Conservation (phyloP, 2,329 filamentous ascomycete genomes). For the Epichloe festucae region DNA sequence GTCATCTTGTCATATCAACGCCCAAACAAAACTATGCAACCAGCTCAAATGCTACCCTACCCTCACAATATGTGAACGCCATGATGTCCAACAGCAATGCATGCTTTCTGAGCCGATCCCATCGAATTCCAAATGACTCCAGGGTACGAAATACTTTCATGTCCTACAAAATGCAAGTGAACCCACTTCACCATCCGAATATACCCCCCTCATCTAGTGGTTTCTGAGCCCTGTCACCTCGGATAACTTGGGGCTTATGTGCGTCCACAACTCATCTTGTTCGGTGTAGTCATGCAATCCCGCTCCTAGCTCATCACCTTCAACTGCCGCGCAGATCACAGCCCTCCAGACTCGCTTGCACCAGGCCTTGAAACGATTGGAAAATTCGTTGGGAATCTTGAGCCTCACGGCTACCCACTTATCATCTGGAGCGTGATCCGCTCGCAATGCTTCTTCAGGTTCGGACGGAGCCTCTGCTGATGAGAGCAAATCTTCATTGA, state of each 20-base stretch:
- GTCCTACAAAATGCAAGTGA: no score
- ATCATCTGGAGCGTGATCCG: constrained; percentile 39
- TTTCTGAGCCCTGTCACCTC: neutral
- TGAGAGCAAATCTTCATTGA: constrained; percentile 38
- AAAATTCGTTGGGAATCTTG: constrained; percentile 44
- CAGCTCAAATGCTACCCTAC: neutral
- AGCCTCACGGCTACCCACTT: constrained; percentile 46
- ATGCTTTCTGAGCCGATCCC: neutral
- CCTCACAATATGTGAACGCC: neutral
- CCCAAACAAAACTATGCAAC: neutral
- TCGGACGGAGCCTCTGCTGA: constrained; percentile 24
- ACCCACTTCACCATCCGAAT: neutral
- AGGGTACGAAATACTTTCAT: neutral
- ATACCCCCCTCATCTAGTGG: neutral
- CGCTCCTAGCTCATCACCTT: constrained; percentile 3
- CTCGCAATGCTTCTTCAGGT: constrained; percentile 31
- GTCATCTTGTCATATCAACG: neutral
- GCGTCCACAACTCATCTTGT: constrained; percentile 14
- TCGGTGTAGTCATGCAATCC: constrained; percentile 11
- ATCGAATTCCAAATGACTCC: neutral
- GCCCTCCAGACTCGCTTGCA: constrained; percentile 23
- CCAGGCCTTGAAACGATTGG: constrained; percentile 32
- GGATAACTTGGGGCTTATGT: constrained; percentile 6
- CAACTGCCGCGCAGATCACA: constrained; percentile 4
- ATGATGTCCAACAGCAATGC: neutral